Conservation (phyloP, 2,329 filamentous ascomycete genomes). For the Paraconiothyrium sp. region DNA sequence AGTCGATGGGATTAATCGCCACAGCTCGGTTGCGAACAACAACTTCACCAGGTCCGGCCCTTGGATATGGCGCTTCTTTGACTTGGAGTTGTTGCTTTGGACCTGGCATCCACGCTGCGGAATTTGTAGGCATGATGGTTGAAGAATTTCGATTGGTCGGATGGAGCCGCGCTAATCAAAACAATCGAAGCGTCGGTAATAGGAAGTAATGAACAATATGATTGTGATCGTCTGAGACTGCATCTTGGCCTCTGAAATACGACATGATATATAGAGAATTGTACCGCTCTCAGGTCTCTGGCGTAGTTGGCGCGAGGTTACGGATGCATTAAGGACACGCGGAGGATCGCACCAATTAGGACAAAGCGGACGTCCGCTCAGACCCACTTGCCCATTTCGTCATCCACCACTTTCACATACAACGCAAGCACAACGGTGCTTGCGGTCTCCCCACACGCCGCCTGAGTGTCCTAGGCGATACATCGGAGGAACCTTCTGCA, state of each 20-base stretch:
- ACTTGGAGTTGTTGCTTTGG: constrained; percentile 41
- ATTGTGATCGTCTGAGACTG: no score
- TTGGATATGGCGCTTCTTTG: constrained; percentile 46
- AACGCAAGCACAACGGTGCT: not conserved
- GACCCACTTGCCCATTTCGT: constrained; percentile 2
- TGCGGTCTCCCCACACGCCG: not conserved
- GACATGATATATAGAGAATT: not conserved
- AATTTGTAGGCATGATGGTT: constrained; percentile 15
- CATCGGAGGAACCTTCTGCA: not conserved
- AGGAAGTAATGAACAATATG: no score
- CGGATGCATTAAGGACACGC: not conserved
- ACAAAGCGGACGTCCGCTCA: constrained; percentile 19
- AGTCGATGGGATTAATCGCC: constrained; percentile 56
- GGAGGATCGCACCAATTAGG: constrained; percentile 17
- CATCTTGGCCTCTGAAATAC: not conserved
- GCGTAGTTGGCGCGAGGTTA: not conserved
- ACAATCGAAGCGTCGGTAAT: no score
- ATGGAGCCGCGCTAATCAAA: not conserved
- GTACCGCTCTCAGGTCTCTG: not conserved
- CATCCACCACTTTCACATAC: not conserved
- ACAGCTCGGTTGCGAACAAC: constrained; percentile 51
- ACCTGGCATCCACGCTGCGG: constrained; percentile 9
- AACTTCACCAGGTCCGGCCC: constrained; percentile 48
- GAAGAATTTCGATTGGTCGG: not conserved
- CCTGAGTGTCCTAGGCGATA: not conserved